Base-by-base conservation (phyloP, 2,329 filamentous ascomycete species). In the Aspergillus novofumigatus region DNA sequence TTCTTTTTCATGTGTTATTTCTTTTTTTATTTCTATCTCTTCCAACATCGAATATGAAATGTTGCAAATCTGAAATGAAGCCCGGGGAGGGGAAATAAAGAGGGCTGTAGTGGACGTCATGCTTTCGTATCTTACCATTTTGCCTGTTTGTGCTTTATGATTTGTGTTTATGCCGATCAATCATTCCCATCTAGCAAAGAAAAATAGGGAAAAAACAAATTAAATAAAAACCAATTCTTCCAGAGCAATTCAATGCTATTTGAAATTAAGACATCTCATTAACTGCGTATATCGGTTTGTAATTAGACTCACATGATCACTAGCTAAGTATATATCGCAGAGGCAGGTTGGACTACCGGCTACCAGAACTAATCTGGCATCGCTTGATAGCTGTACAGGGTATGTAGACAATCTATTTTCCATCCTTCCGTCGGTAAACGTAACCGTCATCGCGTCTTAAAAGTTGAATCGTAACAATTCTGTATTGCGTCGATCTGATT, bases 1-100 rank as follows among this genome's bases (percentile, higher is more conserved):
- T n/a, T n/a, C 9, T 47, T 26, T 25, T 17, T 26, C 17, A 49
- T n/a, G 10, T 51, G 25, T 55, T 55, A 52, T 45, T 53, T 35
- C 50, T 35, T n/a, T 32, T n/a, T 26, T 47, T 51, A 48, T 45
- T 45, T 25, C 57, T 55, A 25, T 51, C 50, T 49, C 17, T 53
- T 49, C 21, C 21, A 17, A 25, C 53, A 35, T 32, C 52, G 35
- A 42, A 47, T 48, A 55, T 50, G 20, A 35, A 25, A 25, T 53
- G 42, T 42, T 44, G n/a, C n/a, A 44, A 44, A 10, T 23, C 21
- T 20, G n/a, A 17, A 17, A 17, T 17, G 14, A 17, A 17, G 14
- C 8, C 25, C 25, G 25, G 25, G 5, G 14, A 17, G 32, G 6
- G 17, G 32, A 17, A 17, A 38, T 1, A 35, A 17, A 44, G 11